Conservation (phyloP, 257 asterid genomes). For the Forsythia suspensa region DNA sequence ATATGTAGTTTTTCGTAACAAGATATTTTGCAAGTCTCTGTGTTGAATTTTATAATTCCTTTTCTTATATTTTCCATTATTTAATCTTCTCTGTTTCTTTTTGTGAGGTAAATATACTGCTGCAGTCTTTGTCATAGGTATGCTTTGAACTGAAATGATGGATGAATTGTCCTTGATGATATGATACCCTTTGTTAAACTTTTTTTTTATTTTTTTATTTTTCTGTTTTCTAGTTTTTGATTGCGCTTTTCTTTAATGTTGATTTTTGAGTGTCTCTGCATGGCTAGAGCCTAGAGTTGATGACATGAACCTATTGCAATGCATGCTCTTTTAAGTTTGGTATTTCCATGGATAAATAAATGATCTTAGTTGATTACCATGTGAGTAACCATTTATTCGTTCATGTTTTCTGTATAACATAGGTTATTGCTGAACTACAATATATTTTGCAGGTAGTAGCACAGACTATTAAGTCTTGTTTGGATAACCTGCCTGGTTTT, state of each 20-base stretch:
- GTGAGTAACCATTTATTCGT: conserved; percentile 5
- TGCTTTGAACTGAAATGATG: not conserved
- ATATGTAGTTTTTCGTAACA: not conserved
- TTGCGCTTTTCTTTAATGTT: not conserved
- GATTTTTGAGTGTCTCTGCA: not conserved
- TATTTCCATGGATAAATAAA: conserved; percentile 2
- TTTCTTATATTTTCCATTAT: not conserved
- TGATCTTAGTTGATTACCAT: conserved; percentile 5
- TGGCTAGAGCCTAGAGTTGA: not conserved
- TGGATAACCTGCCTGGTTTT: conserved; percentile 89
- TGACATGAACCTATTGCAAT: not conserved
- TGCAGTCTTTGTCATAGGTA: not conserved
- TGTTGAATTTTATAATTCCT: not conserved
- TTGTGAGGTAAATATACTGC: not conserved
- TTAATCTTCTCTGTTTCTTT: not conserved
- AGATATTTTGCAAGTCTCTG: not conserved
- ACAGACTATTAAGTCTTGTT: conserved; percentile 79
- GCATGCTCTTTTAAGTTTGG: conserved; percentile 13
- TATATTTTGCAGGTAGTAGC: conserved; percentile 72
- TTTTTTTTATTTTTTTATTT: not conserved
- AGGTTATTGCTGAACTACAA: conserved; percentile 11
- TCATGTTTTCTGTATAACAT: conserved; percentile 1
- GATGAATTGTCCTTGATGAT: not conserved
- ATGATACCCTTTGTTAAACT: not conserved
- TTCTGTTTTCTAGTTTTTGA: not conserved